A percentile compares a stretch with the other conserved stretches of the same genome.
Evolutionary conservation across 2,329 filamentous ascomycete genomes (phyloP).

Genomic region (Ophiostoma himal-ulmi): DNA sequence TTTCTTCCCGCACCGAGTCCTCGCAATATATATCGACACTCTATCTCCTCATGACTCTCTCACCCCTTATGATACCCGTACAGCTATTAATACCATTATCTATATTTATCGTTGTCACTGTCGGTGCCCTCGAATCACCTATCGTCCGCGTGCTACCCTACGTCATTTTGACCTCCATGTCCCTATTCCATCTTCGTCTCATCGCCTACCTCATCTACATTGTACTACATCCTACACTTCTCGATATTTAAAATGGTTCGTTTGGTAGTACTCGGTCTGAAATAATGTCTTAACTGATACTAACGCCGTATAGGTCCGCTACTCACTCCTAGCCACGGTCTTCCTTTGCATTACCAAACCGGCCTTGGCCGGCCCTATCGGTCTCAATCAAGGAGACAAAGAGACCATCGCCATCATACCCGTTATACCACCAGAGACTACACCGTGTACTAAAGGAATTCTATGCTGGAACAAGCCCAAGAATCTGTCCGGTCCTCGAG

Average conservation of each 20-base stretch:
- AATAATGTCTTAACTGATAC: neutral
- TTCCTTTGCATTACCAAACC: neutral
- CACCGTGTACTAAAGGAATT: neutral
- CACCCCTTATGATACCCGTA: conserved; percentile 18
- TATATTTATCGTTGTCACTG: conserved; percentile 9
- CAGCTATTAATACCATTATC: conserved; percentile 10
- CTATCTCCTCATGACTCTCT: conserved; percentile 3
- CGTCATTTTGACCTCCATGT: conserved; percentile 4
- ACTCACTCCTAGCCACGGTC: neutral
- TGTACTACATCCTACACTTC: conserved; percentile 1
- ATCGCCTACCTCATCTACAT: conserved; percentile 17
- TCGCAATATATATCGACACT: neutral
- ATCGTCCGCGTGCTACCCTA: conserved; percentile 15
- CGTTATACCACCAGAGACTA: neutral
- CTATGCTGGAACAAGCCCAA: neutral
- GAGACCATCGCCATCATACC: neutral
- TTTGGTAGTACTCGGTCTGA: too few relatives aligned
- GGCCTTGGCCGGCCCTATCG: neutral
- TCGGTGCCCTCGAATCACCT: conserved; percentile 16
- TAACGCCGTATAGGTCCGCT: neutral
- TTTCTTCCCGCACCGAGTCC: neutral
- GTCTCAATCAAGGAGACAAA: neutral
- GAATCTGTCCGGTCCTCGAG: neutral
- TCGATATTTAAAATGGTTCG: conserved; percentile 12
- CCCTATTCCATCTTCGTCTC: conserved; percentile 17